Evolutionary conservation across 2,329 filamentous ascomycete species (phyloP), one percentile per base, ranked within the genome.

Genomic region (Pestalotiopsis sp.): DNA sequence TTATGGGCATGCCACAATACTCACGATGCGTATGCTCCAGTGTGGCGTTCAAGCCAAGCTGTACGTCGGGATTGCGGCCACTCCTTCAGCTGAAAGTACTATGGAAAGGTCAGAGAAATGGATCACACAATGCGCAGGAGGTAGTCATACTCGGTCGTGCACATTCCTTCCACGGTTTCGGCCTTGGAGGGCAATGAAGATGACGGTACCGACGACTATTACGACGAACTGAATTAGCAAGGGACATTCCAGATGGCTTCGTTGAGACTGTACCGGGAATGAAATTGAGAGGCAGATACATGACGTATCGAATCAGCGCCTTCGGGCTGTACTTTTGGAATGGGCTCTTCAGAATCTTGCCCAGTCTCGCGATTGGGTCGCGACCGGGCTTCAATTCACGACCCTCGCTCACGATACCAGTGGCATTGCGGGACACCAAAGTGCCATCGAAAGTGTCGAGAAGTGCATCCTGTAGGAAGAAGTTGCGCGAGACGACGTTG

Each of bases 61-160:
- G 89, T 85, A 75, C 85, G 88, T 79, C 93, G 87, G 12, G 83
- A 83, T 36, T 84, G 81, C 58, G 88, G 88, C 93, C 94, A 97
- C 62, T 89, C 88, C 83, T 98, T 98, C 70, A 98, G 86, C 82
- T 97, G 93, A 79, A 97, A 98, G 81, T 97, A 98, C 81, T 96
- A 79, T 3, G 80, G 77, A 76, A 89, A 86, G 49, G 84, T 82
- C 82, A 56, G 89, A 88, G 2, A 86, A 49, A 69, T 58, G 66
- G 62, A 68, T 68, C 20, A 67, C 31, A 36, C 7, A 49, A 61
- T 63, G 36, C 25, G 56, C 68, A 41, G 6, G 27, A 64, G 23
- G 27, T 13, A 14, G 41, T 79, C 85, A 75, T 81, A 90, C 88
- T 65, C 88, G 82, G 52, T 81, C 83, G 70, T 90, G 88, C 56